These are phyloP conservation scores for Isabelozyma pseudorhagii DNA, from an alignment of 805 yeast species.

Conservation along the genomic window DNA sequence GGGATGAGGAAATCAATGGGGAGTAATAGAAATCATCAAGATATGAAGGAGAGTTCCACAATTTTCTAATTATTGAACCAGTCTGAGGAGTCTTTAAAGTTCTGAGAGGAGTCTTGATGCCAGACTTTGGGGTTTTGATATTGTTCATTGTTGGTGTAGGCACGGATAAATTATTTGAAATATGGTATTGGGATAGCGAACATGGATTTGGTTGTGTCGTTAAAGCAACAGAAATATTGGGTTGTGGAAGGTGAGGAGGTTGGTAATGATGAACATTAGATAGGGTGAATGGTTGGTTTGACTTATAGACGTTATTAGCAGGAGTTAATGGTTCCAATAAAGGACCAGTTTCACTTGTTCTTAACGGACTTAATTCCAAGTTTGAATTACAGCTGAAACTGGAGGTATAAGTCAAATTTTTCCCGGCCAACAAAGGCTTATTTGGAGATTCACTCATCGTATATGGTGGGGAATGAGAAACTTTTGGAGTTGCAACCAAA, in stretches of 20 bases:
- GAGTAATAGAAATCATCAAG: conserved; percentile 66
- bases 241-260: conserved; percentile 1
- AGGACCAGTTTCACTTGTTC: conserved; percentile 61
- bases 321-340: conserved; percentile 65
- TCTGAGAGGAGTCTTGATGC: conserved; percentile 33
- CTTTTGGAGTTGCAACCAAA: conserved; percentile 2
- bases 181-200: conserved; percentile 3
- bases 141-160: conserved; percentile 5
- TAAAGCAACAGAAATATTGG: background rate
- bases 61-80: conserved; percentile 45
- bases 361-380: conserved; percentile 60
- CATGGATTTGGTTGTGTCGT: conserved; percentile 1
- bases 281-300: background rate
- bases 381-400: conserved; percentile 66
- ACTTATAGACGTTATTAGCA: conserved; percentile 19
- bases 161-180: background rate
- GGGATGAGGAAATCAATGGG: conserved; percentile 20
- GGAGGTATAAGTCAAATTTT: conserved; percentile 52
- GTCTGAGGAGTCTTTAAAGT: conserved; percentile 38
- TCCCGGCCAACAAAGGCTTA: conserved; percentile 38
- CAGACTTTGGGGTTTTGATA: conserved; percentile 33
- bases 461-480: conserved; percentile 15
- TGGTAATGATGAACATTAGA: background rate
- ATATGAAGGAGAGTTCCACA: conserved; percentile 66
- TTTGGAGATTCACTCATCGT: conserved; percentile 34